Evolutionary conservation across 805 yeast species (phyloP), one percentile per base, ranked within the genome.

Genomic region (Myxozyma neglecta): DNA sequence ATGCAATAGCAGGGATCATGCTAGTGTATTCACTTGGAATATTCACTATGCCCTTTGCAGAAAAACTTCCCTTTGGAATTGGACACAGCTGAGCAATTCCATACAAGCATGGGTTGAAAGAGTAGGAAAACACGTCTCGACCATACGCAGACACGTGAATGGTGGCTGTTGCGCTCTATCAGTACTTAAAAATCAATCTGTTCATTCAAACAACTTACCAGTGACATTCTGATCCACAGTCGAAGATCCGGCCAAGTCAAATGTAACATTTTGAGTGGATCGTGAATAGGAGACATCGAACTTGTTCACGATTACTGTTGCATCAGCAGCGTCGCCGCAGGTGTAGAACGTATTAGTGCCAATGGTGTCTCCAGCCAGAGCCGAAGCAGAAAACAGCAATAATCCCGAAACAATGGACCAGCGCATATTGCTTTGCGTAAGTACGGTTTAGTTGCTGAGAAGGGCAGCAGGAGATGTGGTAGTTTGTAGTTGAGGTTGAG

Each of bases 51-150:
- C 74, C 75, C 8, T 51, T 53, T 6, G 70, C 69, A 11, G 60
- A 53, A 29, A 72, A 66, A 3, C 57, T 48, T 16, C 71, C 72
- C 16, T 63, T 60, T 1, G 69, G 67, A 9, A 72, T 64, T 1
- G 76, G 76, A 60, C 76, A 73, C 32, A 73, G 60, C 51, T 70
- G 71, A 6, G 51, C 20, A n/a, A 73, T 68, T 13, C 63, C 69
- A 50, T 69, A 69, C 18, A 64, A 68, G 60, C 76, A 73, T 10
- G 74, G 68, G 50, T 73, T 68, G 44, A 73, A 72, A 29, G 60
- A 58, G 48, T 71, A 62, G 51, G 68, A 60, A 42, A 69, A 69
- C 9, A 72, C 63, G 35, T 60, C 54, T 10, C 54, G 63, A 10
- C 75, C 76, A 53, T 73, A 73, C 6, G 74, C 73, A 9, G 59